A percentile compares a stretch with the other conserved stretches of the same genome.
Evolutionary conservation across 2,329 filamentous ascomycete species (phyloP).

Genomic region (Fusarium kyushuense): DNA sequence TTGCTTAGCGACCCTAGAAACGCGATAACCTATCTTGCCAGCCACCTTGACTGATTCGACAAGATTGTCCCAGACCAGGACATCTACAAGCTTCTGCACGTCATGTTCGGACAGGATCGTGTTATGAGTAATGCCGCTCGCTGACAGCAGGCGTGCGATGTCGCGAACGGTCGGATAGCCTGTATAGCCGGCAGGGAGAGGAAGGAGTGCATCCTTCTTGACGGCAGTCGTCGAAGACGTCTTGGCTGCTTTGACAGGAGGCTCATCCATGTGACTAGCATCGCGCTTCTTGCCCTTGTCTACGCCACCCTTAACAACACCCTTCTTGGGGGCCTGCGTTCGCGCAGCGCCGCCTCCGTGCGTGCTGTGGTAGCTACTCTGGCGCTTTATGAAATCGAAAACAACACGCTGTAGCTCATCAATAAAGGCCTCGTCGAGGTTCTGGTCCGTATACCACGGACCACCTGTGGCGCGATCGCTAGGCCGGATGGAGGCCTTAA

Average conservation of each 20-base stretch:
- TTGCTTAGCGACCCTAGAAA: slow-evolving; percentile 62
- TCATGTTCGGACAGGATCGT: slow-evolving; percentile 78
- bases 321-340: slow-evolving; percentile 67
- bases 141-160: slow-evolving; percentile 80
- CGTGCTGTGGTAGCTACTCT: slow-evolving; percentile 74
- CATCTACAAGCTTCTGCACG: slow-evolving; percentile 86
- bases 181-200: slow-evolving; percentile 74
- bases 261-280: slow-evolving; percentile 56
- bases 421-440: slow-evolving; percentile 90
- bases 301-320: slow-evolving; percentile 63
- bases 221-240: slow-evolving; percentile 32
- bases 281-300: slow-evolving; percentile 64
- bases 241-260: slow-evolving; percentile 49
- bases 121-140: slow-evolving; percentile 77
- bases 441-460: slow-evolving; percentile 92
- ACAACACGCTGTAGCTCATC: slow-evolving; percentile 79
- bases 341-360: slow-evolving; percentile 51
- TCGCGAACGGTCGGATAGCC: slow-evolving; percentile 84
- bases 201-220: slow-evolving; percentile 59
- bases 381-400: slow-evolving; percentile 76
- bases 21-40: slow-evolving; percentile 65
- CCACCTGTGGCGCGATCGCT: slow-evolving; percentile 93
- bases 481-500: slow-evolving; percentile 85
- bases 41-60: slow-evolving; percentile 73
- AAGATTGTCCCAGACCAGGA: slow-evolving; percentile 88